Conservation (phyloP, 1,284 basidiomycete species). For the Apiotrichum montevideense region DNA sequence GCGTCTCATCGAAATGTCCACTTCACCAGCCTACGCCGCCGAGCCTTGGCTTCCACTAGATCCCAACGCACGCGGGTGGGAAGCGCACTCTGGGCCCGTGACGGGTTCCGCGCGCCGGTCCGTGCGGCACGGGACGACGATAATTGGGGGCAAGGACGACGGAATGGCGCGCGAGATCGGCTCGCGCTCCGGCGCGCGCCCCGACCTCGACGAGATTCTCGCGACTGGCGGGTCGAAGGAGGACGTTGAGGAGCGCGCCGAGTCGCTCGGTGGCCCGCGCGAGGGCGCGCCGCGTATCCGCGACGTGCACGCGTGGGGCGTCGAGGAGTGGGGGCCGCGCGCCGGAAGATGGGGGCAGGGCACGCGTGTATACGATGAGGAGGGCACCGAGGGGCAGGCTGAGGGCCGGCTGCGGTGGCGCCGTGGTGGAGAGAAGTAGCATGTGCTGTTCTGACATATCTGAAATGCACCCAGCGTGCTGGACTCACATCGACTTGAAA, state of each 20-base stretch:
- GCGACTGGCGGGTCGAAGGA: not conserved
- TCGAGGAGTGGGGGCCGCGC: conserved; percentile 49
- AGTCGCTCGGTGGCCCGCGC: conserved; percentile 5
- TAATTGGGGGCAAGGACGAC: not conserved
- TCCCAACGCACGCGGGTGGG: conserved; percentile 45
- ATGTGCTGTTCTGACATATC: too few relatives aligned
- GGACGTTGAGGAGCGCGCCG: not conserved
- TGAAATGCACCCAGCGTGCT: too few relatives aligned
- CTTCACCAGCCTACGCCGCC: conserved; percentile 49
- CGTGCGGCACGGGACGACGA: not conserved
- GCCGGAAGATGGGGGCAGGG: conserved; percentile 51
- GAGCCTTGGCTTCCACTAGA: conserved; percentile 45
- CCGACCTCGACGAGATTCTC: not conserved
- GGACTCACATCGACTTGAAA: too few relatives aligned
- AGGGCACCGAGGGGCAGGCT: not conserved
- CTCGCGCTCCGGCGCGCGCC: not conserved
- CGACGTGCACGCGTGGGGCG: conserved; percentile 44
- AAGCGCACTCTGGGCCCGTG: conserved; percentile 13
- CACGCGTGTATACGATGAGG: conserved; percentile 18
- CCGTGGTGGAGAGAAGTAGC: not conserved
- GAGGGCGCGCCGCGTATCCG: conserved; percentile 30
- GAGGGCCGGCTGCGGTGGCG: conserved; percentile 2
- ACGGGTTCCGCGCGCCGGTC: not conserved
- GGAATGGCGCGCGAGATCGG: conserved; percentile 5
- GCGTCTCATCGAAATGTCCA: conserved; percentile 61